phyloP scores from a whole-genome alignment of 2,329 filamentous ascomycete species.

The Teratosphaeriaceae sp. region DNA sequence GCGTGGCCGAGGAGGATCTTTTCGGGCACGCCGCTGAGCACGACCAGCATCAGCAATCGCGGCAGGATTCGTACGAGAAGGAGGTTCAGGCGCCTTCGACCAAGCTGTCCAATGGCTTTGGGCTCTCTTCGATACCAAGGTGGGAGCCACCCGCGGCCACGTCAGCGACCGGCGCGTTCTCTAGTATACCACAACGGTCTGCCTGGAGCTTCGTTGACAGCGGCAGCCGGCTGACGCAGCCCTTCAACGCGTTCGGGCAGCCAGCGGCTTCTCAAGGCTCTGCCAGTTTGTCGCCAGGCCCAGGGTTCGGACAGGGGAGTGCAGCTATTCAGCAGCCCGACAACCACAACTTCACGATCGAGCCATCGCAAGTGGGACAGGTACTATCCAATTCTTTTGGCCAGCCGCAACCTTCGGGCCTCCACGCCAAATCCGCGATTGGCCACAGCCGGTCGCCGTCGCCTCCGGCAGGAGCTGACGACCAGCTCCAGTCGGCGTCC shows the following conservation, averaged over 20 bases:
- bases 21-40: background rate
- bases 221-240: background rate
- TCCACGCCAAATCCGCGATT: background rate
- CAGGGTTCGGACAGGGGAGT: background rate
- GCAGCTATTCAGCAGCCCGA: background rate
- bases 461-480: slow-evolving; percentile 12
- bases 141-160: slow-evolving; percentile 5
- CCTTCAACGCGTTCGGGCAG: background rate
- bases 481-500: slow-evolving; percentile 9
- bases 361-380: slow-evolving; percentile 16
- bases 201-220: background rate
- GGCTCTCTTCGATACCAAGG: background rate
- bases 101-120: slow-evolving; percentile 1
- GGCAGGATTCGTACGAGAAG: background rate
- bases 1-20: background rate
- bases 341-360: slow-evolving; percentile 16
- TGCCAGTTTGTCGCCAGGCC: background rate
- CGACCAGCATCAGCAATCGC: background rate
- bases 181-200: background rate
- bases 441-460: background rate
- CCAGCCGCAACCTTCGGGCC: slow-evolving; percentile 3
- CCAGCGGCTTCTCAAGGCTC: background rate
- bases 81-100: background rate
- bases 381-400: slow-evolving; percentile 19
- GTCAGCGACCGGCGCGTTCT: background rate